Evolutionary conservation across 805 yeast genomes (phyloP).

Genomic region (Phaffomyces thermotolerans): DNA sequence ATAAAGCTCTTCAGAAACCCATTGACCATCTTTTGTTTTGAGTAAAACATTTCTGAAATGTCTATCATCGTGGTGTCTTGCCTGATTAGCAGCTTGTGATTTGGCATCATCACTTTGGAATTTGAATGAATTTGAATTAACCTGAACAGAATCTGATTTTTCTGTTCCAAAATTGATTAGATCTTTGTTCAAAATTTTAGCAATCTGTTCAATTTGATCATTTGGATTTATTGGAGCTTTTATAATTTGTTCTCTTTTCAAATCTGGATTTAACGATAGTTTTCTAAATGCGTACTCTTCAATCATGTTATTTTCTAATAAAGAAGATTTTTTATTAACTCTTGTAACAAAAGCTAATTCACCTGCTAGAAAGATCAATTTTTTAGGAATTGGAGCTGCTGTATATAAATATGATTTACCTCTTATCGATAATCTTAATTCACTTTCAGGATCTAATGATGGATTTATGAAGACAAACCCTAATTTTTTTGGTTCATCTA

Average conservation of each 20-base stretch:
- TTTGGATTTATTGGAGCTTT: conserved; percentile 25
- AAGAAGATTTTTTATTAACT: conserved; percentile 25
- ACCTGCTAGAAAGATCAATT: conserved; percentile 34
- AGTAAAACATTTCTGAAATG: conserved; percentile 28
- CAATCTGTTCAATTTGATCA: conserved; percentile 22
- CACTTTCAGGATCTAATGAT: conserved; percentile 28
- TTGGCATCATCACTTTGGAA: conserved; percentile 24
- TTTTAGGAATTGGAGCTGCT: conserved; percentile 39
- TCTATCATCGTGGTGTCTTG: conserved; percentile 24
- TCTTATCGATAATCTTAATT: conserved; percentile 30
- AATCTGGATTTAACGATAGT: conserved; percentile 12
- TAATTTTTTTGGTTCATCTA: conserved; percentile 27
- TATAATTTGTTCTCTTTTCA: conserved; percentile 25
- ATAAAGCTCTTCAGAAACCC: conserved; percentile 34
- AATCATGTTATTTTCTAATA: conserved; percentile 28
- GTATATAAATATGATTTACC: conserved; percentile 37
- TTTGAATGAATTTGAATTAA: conserved; percentile 22
- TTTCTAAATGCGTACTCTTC: conserved; percentile 28
- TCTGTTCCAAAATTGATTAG: conserved; percentile 23
- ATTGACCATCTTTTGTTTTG: conserved; percentile 27
- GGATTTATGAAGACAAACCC: conserved; percentile 25
- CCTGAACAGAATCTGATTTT: conserved; percentile 10
- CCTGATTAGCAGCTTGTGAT: conserved; percentile 25
- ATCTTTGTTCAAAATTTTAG: conserved; percentile 23
- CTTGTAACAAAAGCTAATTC: conserved; percentile 34